phyloP scores from a whole-genome alignment of 2,329 filamentous ascomycete species.

The Chaetomium globosum region DNA sequence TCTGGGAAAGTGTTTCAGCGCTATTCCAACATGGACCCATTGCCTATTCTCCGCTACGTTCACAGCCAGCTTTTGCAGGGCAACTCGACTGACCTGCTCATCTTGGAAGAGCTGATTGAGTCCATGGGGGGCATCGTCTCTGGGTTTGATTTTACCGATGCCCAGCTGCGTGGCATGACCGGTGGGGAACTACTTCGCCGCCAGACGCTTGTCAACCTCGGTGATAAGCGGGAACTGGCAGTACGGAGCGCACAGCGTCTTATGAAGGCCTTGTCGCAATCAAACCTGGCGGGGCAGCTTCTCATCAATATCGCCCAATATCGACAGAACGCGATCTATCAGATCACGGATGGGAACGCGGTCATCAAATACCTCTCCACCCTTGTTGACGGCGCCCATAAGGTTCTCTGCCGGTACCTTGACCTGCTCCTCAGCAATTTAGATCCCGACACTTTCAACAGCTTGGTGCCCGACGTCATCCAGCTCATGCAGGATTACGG shows the following conservation, averaged over 20 bases:
- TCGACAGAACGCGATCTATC: conserved; percentile 81
- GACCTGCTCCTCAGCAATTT: conserved; percentile 85
- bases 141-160: conserved; percentile 83
- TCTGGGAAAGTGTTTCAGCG: conserved; percentile 86
- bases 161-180: conserved; percentile 83
- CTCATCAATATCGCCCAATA: conserved; percentile 92
- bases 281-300: conserved; percentile 76
- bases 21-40: conserved; percentile 80
- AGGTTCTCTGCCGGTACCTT: conserved; percentile 82
- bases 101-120: conserved; percentile 84
- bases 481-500: conserved; percentile 77
- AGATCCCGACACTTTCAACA: conserved; percentile 73
- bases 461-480: conserved; percentile 72
- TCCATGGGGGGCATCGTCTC: conserved; percentile 94
- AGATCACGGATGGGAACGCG: conserved; percentile 68
- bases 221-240: conserved; percentile 79
- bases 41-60: conserved; percentile 86
- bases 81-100: conserved; percentile 87
- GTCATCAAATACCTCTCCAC: conserved; percentile 89
- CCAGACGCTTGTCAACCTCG: conserved; percentile 76
- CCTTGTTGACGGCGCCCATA: conserved; percentile 86
- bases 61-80: conserved; percentile 78
- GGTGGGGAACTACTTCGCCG: conserved; percentile 78
- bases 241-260: conserved; percentile 76
- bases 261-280: conserved; percentile 75